Evolutionary conservation across 495 filamentous ascomycete genomes (phyloP).

Genomic region (Aspergillus carlsbadensis): DNA sequence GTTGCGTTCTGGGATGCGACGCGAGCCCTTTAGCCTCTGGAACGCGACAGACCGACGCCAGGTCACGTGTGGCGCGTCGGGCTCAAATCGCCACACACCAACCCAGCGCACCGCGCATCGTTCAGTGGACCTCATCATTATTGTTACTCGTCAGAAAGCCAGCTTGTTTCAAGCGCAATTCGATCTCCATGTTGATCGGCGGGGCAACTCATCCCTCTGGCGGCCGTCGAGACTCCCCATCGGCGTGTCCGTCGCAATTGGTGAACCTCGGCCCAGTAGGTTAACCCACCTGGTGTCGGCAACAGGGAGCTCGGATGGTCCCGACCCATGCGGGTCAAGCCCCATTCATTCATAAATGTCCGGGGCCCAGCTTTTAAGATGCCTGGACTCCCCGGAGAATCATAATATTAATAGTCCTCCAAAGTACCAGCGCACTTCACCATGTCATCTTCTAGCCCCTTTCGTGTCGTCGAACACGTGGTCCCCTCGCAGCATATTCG

Average conservation of each 20-base stretch:
- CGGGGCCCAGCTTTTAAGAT: not conserved
- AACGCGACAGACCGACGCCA: conserved; percentile 22
- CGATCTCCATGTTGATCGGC: not conserved
- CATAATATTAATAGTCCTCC: not conserved
- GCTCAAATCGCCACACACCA: not conserved
- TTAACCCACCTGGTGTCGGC: conserved; percentile 14
- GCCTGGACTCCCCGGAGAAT: not conserved
- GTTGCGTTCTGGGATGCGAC: conserved; percentile 19
- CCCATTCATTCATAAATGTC: conserved; percentile 1
- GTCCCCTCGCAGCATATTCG: conserved; percentile 68
- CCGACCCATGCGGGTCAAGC: conserved; percentile 13
- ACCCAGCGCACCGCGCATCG: too few species aligned
- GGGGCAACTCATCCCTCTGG: not conserved
- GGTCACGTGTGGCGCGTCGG: conserved; percentile 19
- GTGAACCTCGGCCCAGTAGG: conserved; percentile 6
- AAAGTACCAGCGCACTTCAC: not conserved
- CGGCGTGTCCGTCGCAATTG: not conserved
- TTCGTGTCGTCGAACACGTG: conserved; percentile 60
- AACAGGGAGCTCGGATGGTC: conserved; percentile 10
- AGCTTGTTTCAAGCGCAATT: not conserved
- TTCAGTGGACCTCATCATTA: too few species aligned
- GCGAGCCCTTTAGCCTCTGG: conserved; percentile 5
- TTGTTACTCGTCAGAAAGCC: not conserved
- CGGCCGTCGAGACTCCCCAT: not conserved
- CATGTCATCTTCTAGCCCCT: conserved; percentile 35